Conservation (phyloP, 1,284 basidiomycete genomes). For the Tremellales sp. region DNA sequence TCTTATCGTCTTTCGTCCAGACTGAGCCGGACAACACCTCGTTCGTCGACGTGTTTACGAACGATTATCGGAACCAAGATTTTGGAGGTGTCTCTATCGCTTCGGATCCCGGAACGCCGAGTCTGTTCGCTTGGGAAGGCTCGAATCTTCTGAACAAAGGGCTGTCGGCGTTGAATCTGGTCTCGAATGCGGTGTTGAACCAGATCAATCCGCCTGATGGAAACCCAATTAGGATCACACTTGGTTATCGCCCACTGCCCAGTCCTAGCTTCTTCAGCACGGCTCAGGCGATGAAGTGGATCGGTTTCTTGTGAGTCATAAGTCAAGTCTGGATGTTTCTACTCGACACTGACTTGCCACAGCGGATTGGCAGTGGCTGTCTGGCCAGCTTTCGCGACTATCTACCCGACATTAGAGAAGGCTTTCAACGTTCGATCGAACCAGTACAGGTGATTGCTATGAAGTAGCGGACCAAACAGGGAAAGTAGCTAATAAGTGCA, state of each 20-base stretch:
- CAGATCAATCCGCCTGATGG: slow-evolving; percentile 45
- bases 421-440: slow-evolving; percentile 63
- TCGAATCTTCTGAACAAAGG: slow-evolving; percentile 56
- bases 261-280: slow-evolving; percentile 24
- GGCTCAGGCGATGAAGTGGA: slow-evolving; percentile 29
- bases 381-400: slow-evolving; percentile 71
- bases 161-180: slow-evolving; percentile 61
- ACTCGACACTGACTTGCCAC: slow-evolving; percentile 2
- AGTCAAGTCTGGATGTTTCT: background rate
- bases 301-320: slow-evolving; percentile 30
- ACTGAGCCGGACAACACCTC: slow-evolving; percentile 55
- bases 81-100: slow-evolving; percentile 63
- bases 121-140: slow-evolving; percentile 62
- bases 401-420: slow-evolving; percentile 65
- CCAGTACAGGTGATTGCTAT: slow-evolving; percentile 48
- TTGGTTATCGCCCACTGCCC: slow-evolving; percentile 57
- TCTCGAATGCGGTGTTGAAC: slow-evolving; percentile 63
- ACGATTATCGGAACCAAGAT: slow-evolving; percentile 54
- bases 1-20: slow-evolving; percentile 23
- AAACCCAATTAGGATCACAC: slow-evolving; percentile 54
- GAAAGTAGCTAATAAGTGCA: slow-evolving; percentile 43
- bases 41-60: slow-evolving; percentile 55
- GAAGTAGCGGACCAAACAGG: slow-evolving; percentile 52
- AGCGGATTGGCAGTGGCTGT: slow-evolving; percentile 53
- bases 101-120: slow-evolving; percentile 47